Evolutionary conservation across 257 asterid genomes (phyloP), one percentile per base, ranked within the genome.

Genomic region (Nicotiana tabacum): DNA sequence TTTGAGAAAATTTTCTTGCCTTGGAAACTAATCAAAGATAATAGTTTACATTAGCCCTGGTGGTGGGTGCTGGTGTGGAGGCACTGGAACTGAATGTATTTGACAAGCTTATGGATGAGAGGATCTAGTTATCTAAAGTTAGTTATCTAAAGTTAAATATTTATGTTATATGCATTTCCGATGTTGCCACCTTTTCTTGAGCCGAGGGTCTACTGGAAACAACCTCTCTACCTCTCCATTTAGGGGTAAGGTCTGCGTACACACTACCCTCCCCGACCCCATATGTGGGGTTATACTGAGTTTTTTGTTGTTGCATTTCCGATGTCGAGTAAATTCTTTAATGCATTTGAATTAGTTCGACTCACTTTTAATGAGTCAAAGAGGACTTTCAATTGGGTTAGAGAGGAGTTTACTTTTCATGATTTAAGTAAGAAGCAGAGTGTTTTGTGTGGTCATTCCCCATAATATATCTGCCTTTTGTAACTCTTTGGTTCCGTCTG

Each of bases 51-150:
- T 51, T 74, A 39, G 15, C 9, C 43, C 43, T 76, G 27, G 80
- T 76, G 62, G 37, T 48, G 62, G 80, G 61, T 74, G 80, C 64
- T 76, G 80, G 39, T 74, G 15, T 27, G 27, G 9, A 6, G 27
- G 46, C 60, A 76, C 61, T 51, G 43, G 51, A 27, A 24, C 27
- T 21, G 80, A 51, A 27, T 51, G 29, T 24, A 24, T 76, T 24
- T 51, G 53, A 76, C 80, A 7, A 39, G 9, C 53, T 24, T 48
- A 76, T 76, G 64, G 64, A 15, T 15, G 30, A 13, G 30, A 29
- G 24, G 64, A 76, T 76, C 15, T 51, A 51, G 80, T 76, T 74
- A 8, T 60, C 80, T 48, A 76, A 24, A 74, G 64, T 76, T 76
- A 76, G 80, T 27, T 46, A 7, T 58, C 80, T 46, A 48, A 37